A percentile compares a stretch with the other conserved stretches of the same genome.
phyloP scores from a whole-genome alignment of 371 early-diverging fungal species.

The Gilbertella persicaria region DNA sequence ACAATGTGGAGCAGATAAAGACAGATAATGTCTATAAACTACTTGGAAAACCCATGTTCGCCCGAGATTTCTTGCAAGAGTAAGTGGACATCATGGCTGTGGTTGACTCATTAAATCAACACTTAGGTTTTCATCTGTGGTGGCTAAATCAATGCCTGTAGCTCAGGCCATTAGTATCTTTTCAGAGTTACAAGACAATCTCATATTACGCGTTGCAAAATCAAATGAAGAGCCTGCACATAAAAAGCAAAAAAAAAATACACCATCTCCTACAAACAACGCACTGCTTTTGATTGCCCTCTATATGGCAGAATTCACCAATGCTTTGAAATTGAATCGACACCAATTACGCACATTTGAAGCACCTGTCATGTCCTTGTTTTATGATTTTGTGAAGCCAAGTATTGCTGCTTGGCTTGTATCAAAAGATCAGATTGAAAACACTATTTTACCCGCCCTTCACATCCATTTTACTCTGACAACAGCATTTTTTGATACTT shows the following conservation, averaged over 20 bases:
- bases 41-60: constrained; percentile 46
- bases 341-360: constrained; percentile 39
- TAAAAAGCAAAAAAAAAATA: constrained; percentile 36
- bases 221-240: constrained; percentile 27
- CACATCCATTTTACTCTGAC: constrained; percentile 51
- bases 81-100: constrained; percentile 23
- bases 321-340: constrained; percentile 43
- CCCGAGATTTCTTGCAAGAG: constrained; percentile 42
- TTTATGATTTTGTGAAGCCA: constrained; percentile 30
- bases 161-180: constrained; percentile 48
- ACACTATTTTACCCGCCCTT: constrained; percentile 43
- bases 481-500: constrained; percentile 43
- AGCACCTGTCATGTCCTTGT: constrained; percentile 5
- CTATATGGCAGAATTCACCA: constrained; percentile 46
- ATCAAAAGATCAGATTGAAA: constrained; percentile 3
- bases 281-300: constrained; percentile 27
- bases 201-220: constrained; percentile 9
- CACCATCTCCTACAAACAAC: background rate
- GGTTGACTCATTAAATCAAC: no score
- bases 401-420: constrained; percentile 14
- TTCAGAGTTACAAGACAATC: constrained; percentile 35
- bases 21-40: constrained; percentile 20
- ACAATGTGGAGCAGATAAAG: constrained; percentile 24
- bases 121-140: constrained; percentile 28
- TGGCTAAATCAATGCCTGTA: constrained; percentile 46